These are phyloP conservation scores for Laguncularia racemosa DNA, from an alignment of 345 rosid genomes.

Conservation along the genomic window DNA sequence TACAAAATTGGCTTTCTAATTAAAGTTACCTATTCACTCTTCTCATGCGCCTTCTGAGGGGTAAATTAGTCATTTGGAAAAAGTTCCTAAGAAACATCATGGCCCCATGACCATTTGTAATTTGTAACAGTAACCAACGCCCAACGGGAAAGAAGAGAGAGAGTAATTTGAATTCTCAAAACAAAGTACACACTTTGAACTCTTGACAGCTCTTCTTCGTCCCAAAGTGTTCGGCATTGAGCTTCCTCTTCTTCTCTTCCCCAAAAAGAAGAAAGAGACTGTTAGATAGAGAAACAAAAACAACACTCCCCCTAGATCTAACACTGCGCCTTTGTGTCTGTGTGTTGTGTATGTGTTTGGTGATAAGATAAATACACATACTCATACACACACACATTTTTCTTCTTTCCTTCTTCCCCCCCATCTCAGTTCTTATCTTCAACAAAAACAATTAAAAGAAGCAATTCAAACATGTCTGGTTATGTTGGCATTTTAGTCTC, in stretches of 20 bases:
- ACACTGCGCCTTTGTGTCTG: background rate
- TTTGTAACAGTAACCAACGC: too few relatives aligned
- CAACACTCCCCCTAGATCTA: background rate
- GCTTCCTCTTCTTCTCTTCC: background rate
- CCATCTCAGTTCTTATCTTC: background rate
- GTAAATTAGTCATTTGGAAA: too few relatives aligned
- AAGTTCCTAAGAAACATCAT: too few relatives aligned
- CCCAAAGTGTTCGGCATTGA: slow-evolving; percentile 19
- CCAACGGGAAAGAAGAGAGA: background rate
- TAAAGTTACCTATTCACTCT: too few relatives aligned
- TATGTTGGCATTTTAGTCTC: slow-evolving; percentile 88
- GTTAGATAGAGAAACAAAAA: background rate
- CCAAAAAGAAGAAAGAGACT: slow-evolving; percentile 1
- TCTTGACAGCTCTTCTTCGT: slow-evolving; percentile 43
- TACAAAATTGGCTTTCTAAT: too few relatives aligned
- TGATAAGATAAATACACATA: too few relatives aligned
- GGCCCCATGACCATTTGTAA: too few relatives aligned
- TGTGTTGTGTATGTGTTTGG: too few relatives aligned
- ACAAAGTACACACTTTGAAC: slow-evolving; percentile 8
- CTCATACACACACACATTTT: background rate
- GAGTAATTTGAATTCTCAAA: slow-evolving; percentile 14
- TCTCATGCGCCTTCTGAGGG: too few relatives aligned
- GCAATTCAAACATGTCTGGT: slow-evolving; percentile 42
- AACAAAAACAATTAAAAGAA: background rate
- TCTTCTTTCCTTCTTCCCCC: background rate